Evolutionary conservation across 257 asterid species (phyloP).

Genomic region (Gentiana dahurica): DNA sequence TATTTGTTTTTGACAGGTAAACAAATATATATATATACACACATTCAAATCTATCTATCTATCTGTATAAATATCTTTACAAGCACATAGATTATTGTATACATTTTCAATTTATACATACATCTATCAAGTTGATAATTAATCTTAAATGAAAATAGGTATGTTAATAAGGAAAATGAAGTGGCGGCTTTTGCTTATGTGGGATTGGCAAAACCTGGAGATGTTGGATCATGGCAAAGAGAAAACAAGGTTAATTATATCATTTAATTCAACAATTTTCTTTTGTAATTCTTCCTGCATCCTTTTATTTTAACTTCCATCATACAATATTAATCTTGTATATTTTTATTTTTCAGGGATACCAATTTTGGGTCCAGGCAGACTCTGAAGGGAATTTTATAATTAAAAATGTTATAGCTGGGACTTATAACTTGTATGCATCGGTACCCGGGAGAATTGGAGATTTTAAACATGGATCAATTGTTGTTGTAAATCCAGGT

Average conservation of each 20-base stretch:
- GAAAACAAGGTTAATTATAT: conserved; percentile 18
- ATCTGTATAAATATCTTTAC: too few species aligned
- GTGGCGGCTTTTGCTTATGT: conserved; percentile 12
- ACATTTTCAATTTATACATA: too few species aligned
- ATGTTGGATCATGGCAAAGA: conserved; percentile 27
- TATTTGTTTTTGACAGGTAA: conserved; percentile 42
- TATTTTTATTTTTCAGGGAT: conserved; percentile 7
- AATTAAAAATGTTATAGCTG: conserved; percentile 3
- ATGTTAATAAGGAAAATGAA: too few species aligned
- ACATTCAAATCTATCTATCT: too few species aligned
- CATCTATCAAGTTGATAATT: too few species aligned
- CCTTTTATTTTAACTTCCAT: not conserved
- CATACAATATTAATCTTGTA: not conserved
- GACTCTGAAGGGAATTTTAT: conserved; percentile 6
- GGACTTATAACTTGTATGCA: conserved; percentile 6
- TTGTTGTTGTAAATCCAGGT: not conserved
- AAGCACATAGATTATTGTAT: too few species aligned
- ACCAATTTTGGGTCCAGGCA: conserved; percentile 13
- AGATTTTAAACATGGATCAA: conserved; percentile 2
- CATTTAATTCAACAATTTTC: not conserved
- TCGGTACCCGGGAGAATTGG: conserved; percentile 8
- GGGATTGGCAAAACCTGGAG: conserved; percentile 27
- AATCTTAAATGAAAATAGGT: too few species aligned
- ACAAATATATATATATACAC: not conserved
- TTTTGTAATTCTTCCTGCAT: too few species aligned